Evolutionary conservation across 2,329 filamentous ascomycete species (phyloP).

Genomic region (Massarina eburnea): DNA sequence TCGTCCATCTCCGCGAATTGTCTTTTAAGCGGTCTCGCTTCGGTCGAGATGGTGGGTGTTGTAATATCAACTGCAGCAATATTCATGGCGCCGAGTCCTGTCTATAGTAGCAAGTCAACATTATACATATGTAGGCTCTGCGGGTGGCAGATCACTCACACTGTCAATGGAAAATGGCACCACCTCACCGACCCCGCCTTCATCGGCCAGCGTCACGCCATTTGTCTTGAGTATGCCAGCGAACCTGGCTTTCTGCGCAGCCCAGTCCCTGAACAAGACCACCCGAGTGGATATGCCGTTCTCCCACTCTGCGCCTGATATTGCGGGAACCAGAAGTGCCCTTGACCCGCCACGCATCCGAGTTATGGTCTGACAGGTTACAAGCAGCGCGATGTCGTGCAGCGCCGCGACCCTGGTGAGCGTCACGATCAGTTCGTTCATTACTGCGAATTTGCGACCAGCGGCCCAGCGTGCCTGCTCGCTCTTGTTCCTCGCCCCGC

Average conservation of each 20-base stretch:
- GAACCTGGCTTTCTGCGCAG: slow-evolving; percentile 41
- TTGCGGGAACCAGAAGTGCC: slow-evolving; percentile 72
- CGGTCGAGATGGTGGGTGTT: slow-evolving; percentile 20
- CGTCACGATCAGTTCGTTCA: slow-evolving; percentile 63
- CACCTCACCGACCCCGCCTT: slow-evolving; percentile 50
- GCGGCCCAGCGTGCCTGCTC: slow-evolving; percentile 53
- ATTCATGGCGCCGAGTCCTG: slow-evolving; percentile 36
- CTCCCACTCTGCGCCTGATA: slow-evolving; percentile 80
- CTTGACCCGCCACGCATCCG: slow-evolving; percentile 68
- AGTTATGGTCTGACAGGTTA: slow-evolving; percentile 81
- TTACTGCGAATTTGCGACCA: slow-evolving; percentile 59
- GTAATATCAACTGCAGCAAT: slow-evolving; percentile 34
- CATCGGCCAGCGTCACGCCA: slow-evolving; percentile 43
- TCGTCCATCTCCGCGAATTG: slow-evolving; percentile 59
- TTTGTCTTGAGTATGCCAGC: slow-evolving; percentile 49
- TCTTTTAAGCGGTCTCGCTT: slow-evolving; percentile 58
- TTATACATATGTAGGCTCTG: slow-evolving; percentile 23
- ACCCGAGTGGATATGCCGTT: slow-evolving; percentile 72
- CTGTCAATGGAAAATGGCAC: slow-evolving; percentile 52
- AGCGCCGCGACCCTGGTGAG: slow-evolving; percentile 73
- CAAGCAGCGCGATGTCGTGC: slow-evolving; percentile 70
- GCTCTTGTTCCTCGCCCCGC: slow-evolving; percentile 46
- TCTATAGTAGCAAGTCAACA: slow-evolving; percentile 27
- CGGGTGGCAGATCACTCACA: slow-evolving; percentile 44
- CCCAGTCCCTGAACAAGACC: slow-evolving; percentile 75